These are phyloP conservation scores for Calycina marina DNA, from an alignment of 2,329 filamentous ascomycete genomes.

Conservation along the genomic window DNA sequence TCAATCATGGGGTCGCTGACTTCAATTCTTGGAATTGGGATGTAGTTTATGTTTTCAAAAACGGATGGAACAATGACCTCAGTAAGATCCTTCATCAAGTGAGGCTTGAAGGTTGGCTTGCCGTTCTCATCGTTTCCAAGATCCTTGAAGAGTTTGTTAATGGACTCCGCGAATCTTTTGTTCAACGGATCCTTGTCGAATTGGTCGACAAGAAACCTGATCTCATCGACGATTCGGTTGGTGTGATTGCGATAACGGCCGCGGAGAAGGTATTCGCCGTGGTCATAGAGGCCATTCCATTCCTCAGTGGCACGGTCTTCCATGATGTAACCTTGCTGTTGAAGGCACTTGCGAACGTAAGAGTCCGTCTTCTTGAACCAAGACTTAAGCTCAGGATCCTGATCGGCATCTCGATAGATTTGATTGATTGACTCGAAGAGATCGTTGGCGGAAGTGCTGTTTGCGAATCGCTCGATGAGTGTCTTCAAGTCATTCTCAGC, in stretches of 20 bases:
- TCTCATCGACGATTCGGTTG: constrained; percentile 73
- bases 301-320: constrained; percentile 65
- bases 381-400: constrained; percentile 68
- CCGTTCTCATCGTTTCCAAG: constrained; percentile 79
- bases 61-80: constrained; percentile 73
- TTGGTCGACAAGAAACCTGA: constrained; percentile 78
- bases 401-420: constrained; percentile 77
- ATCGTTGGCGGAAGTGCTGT: constrained; percentile 78
- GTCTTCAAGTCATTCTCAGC: constrained; percentile 72
- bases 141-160: constrained; percentile 78
- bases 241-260: constrained; percentile 80
- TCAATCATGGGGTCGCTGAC: constrained; percentile 75
- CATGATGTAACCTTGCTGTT: constrained; percentile 84
- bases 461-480: constrained; percentile 88
- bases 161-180: constrained; percentile 57
- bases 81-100: constrained; percentile 76
- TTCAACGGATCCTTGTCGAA: constrained; percentile 85
- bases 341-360: constrained; percentile 70
- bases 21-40: constrained; percentile 89
- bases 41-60: constrained; percentile 76
- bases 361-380: constrained; percentile 75
- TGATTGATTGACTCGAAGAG: constrained; percentile 72
- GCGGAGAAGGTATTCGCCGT: constrained; percentile 73
- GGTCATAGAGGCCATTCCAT: constrained; percentile 75
- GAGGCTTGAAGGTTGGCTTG: constrained; percentile 80